A percentile compares a stretch with the other conserved stretches of the same genome.
Conservation (phyloP, 345 rosid species). For the Ceriops tagal region DNA sequence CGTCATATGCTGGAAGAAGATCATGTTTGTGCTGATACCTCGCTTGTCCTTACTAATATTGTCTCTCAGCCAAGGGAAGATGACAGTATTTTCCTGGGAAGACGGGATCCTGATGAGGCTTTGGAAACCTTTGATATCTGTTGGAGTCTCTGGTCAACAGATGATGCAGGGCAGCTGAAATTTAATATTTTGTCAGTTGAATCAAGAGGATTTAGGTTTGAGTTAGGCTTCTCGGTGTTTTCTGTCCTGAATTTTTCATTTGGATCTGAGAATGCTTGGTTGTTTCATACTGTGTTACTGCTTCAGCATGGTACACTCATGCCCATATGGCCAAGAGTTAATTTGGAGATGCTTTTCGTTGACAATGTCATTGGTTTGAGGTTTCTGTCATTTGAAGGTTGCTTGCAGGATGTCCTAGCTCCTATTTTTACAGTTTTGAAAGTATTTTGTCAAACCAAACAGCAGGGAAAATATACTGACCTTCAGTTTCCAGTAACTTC, state of each 20-base stretch:
- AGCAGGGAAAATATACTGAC: conserved; percentile 44
- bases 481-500: conserved; percentile 64
- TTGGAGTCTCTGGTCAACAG: conserved; percentile 25
- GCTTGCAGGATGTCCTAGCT: conserved; percentile 62
- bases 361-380: conserved; percentile 70
- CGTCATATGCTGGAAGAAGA: conserved; percentile 17
- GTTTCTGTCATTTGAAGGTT: conserved; percentile 74
- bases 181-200: conserved; percentile 35
- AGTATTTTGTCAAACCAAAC: conserved; percentile 43
- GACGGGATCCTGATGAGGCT: conserved; percentile 32
- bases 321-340: conserved; percentile 61
- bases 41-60: conserved; percentile 24
- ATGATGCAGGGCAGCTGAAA: conserved; percentile 34
- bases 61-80: conserved; percentile 22
- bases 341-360: conserved; percentile 83
- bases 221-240: conserved; percentile 33
- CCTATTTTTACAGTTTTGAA: conserved; percentile 52
- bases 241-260: conserved; percentile 33
- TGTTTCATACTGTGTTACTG: conserved; percentile 41
- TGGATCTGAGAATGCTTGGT: conserved; percentile 37
- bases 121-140: conserved; percentile 10
- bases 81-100: conserved; percentile 24
- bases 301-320: conserved; percentile 56
- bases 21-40: conserved; percentile 20
- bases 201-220: conserved; percentile 35